These are phyloP conservation scores for Suhomyces sp. DNA, from an alignment of 805 yeast species.

Conservation along the genomic window DNA sequence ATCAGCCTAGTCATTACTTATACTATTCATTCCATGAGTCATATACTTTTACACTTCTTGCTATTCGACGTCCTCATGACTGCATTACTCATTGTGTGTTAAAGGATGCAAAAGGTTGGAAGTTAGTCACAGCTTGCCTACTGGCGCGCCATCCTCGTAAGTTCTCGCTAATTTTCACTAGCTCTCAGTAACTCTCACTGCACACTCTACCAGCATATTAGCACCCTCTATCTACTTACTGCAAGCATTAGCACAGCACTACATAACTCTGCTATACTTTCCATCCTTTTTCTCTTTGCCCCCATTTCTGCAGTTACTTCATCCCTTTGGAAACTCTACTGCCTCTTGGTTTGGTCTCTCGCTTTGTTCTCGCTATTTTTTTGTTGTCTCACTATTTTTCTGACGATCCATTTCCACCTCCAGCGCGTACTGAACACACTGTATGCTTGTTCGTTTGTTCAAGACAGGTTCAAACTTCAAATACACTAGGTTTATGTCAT, in stretches of 20 bases:
- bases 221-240: background rate
- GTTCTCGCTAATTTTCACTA: background rate
- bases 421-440: background rate
- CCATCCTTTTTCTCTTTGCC: background rate
- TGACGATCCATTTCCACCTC: background rate
- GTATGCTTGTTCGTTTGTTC: conserved; percentile 1
- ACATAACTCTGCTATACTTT: background rate
- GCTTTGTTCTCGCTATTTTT: background rate
- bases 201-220: too few species aligned
- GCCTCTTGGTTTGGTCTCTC: background rate
- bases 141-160: background rate
- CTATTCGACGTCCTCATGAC: background rate
- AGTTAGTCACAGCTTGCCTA: background rate
- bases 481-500: conserved; percentile 3
- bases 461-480: background rate
- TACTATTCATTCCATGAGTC: too few species aligned
- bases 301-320: background rate
- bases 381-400: background rate
- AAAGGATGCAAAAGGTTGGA: background rate
- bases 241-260: background rate
- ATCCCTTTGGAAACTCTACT: background rate
- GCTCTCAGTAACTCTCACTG: background rate
- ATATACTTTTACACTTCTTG: background rate
- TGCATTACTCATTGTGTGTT: background rate
- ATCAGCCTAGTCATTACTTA: too few species aligned